Conservation (phyloP, 2,329 filamentous ascomycete species). For the Lecanicillium sp. region DNA sequence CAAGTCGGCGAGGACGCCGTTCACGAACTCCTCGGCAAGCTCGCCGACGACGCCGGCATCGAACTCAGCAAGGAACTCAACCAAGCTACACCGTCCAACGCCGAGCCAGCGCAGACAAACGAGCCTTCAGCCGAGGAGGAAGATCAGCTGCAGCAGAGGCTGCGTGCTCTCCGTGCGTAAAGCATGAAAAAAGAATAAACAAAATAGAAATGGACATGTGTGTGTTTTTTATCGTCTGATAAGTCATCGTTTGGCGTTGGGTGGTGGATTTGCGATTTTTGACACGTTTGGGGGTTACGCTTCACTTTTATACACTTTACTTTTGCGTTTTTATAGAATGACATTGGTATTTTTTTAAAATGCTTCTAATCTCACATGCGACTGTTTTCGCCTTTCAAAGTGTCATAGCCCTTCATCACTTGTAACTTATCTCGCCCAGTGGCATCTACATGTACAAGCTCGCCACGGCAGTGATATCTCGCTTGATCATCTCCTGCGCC, state of each 20-base stretch:
- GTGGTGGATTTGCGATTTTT: too few relatives aligned
- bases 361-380: neutral
- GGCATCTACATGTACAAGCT: slow-evolving; percentile 69
- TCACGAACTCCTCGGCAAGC: slow-evolving; percentile 74
- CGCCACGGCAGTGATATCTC: slow-evolving; percentile 86
- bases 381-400: neutral
- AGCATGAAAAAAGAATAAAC: neutral
- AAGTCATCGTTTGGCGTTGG: slow-evolving; percentile 3
- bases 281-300: neutral
- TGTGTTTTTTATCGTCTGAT: neutral
- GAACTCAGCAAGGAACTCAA: slow-evolving; percentile 70
- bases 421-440: neutral
- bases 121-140: slow-evolving; percentile 72
- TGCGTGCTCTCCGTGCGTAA: slow-evolving; percentile 47
- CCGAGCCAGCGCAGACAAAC: slow-evolving; percentile 47
- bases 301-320: slow-evolving; percentile 2
- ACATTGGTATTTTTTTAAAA: slow-evolving; percentile 1
- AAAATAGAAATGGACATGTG: neutral
- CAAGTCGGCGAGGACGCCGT: slow-evolving; percentile 75
- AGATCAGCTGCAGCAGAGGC: slow-evolving; percentile 59
- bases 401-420: neutral
- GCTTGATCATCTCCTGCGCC: slow-evolving; percentile 95
- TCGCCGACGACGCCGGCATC: slow-evolving; percentile 81
- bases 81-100: slow-evolving; percentile 44
- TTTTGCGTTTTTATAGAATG: slow-evolving; percentile 1